These are phyloP conservation scores for Trametes polyzona DNA, from an alignment of 1,284 basidiomycete species.

Conservation along the genomic window DNA sequence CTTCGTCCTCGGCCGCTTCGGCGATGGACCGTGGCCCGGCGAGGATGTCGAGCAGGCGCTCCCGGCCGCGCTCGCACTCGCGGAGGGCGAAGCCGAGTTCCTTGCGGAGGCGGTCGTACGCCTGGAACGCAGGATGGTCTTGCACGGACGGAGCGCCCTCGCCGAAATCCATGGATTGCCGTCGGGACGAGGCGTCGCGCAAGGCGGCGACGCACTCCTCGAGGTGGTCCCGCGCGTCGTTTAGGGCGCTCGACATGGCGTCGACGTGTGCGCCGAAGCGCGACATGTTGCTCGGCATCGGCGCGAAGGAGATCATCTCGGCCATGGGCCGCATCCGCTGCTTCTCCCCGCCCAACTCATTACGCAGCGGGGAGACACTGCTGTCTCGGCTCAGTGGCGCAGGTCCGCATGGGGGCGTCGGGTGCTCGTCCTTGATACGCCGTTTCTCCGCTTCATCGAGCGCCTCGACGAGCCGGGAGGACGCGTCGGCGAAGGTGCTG, in stretches of 20 bases:
- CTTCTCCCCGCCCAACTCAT: not conserved
- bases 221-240: constrained; percentile 68
- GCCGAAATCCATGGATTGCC: not conserved
- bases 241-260: constrained; percentile 63
- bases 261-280: constrained; percentile 75
- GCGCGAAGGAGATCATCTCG: constrained; percentile 61
- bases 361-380: constrained; percentile 12
- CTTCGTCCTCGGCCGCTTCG: constrained; percentile 36
- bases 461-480: constrained; percentile 60
- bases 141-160: constrained; percentile 17
- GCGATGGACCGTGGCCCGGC: constrained; percentile 43
- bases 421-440: constrained; percentile 50
- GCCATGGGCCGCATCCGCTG: constrained; percentile 29
- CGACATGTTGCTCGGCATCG: constrained; percentile 64
- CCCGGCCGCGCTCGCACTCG: constrained; percentile 78
- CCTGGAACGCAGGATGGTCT: constrained; percentile 56
- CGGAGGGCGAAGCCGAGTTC: constrained; percentile 74
- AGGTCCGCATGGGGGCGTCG: constrained; percentile 41
- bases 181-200: constrained; percentile 38
- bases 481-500: constrained; percentile 65
- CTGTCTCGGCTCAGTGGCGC: constrained; percentile 16
- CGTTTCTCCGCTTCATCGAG: constrained; percentile 59
- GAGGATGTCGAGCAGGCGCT: constrained; percentile 60
- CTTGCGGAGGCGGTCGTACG: constrained; percentile 73
- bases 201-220: constrained; percentile 60